Base-by-base conservation (phyloP, 75 land plant genomes). In the Pinus taeda region DNA sequence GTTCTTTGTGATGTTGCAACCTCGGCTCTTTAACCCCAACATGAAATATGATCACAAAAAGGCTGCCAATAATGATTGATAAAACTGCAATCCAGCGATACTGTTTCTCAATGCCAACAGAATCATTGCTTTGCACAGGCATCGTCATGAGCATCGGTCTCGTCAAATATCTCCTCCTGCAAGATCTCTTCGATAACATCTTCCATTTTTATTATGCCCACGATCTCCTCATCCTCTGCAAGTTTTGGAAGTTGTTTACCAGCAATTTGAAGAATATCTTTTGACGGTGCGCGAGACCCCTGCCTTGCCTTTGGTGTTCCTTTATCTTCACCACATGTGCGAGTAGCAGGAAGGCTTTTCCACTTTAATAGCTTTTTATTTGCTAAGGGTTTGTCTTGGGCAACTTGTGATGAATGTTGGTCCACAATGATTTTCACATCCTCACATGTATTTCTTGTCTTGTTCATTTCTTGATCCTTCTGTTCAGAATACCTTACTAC, bases 181-280 rank as follows among this genome's bases (percentile, higher is more conserved):
- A 82, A 3, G 39, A 12, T 21, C 71, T 88, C 92, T 64, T 90
- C 92, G 79, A 90, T 90, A 73, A 90, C 85, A 81, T 90, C 92
- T 71, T 90, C 92, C 92, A 90, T 90, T 53, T 84, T 85, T 15
- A 85, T 82, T 57, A 92, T 87, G 33, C 94, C 94, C 13, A 89
- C 84, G 18, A 92, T 92, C 74, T 95, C 96, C 76, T 89, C 96
- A 58, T 91, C 92, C 57, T 86, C 90, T 9, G 81, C 78, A 65
- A 87, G 71, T 57, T 67, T 82, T 36, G 89, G 87, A 1, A 90
- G 87, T n/a, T 88, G 79, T 13, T 66, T 81, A 13, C 77, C 88
- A 57, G 85, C 83, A 17, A 95, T 83, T 20, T 93, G 81, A 37
- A 95, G 75, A 71, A 95, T 87, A 77, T 93, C 90, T 13, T 79